Evolutionary conservation across 257 asterid species (phyloP).

Genomic region (Fraxinus pennsylvanica): DNA sequence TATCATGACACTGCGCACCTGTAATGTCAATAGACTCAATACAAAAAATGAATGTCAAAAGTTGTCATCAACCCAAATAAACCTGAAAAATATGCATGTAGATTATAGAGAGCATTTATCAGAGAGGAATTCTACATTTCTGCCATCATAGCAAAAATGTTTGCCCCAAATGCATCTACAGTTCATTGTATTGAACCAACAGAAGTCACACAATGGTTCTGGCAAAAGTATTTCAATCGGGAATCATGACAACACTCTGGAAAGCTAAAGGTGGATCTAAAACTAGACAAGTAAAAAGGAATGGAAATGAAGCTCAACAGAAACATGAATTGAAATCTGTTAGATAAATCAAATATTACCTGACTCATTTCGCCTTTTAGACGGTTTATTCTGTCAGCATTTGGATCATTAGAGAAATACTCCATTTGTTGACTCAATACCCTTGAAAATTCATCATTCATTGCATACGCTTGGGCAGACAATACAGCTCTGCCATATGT

Average conservation of each 20-base stretch:
- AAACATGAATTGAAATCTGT: conserved; percentile 12
- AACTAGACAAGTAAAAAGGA: conserved; percentile 10
- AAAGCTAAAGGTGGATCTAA: conserved; percentile 10
- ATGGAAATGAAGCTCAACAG: conserved; percentile 13
- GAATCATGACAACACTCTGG: conserved; percentile 13
- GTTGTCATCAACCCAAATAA: conserved; percentile 14
- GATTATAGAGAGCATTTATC: not conserved
- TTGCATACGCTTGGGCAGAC: conserved; percentile 94
- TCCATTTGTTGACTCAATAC: conserved; percentile 95
- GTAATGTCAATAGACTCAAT: conserved; percentile 30
- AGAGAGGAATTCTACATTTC: conserved; percentile 6
- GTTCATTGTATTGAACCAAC: conserved; percentile 17
- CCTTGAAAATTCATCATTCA: conserved; percentile 98
- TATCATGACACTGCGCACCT: conserved; percentile 96
- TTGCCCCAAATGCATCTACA: not conserved
- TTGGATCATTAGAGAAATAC: conserved; percentile 90
- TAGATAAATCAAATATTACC: conserved; percentile 43
- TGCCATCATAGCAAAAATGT: conserved; percentile 15
- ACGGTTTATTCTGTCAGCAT: conserved; percentile 94
- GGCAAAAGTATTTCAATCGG: conserved; percentile 15
- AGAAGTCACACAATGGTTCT: not conserved
- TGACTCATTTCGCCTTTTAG: conserved; percentile 99
- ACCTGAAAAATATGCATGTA: not conserved
- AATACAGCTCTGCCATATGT: conserved; percentile 94
- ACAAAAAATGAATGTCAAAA: conserved; percentile 1